Conservation (phyloP, 352 stramenopile genomes). For the Pythium pyrilobum region DNA sequence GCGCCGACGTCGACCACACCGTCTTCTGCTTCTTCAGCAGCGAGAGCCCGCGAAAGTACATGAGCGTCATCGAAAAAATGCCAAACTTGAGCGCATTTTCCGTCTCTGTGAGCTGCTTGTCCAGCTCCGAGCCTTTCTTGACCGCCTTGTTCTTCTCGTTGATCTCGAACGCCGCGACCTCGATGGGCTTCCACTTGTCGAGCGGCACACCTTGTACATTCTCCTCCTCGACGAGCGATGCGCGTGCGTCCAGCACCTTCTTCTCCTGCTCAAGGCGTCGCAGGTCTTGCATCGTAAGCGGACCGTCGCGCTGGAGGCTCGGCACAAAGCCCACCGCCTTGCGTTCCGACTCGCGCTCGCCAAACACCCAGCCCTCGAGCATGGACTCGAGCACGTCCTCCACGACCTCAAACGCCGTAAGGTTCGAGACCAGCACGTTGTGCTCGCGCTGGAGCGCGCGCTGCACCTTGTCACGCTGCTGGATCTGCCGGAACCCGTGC, state of each 20-base stretch:
- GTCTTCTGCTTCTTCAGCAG: conserved; percentile 83
- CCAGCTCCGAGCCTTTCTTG: conserved; percentile 53
- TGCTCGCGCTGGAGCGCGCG: conserved; percentile 83
- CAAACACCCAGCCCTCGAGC: conserved; percentile 96
- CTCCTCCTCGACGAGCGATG: conserved; percentile 29
- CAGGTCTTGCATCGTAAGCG: conserved; percentile 65
- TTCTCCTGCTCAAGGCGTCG: conserved; percentile 50
- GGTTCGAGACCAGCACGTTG: conserved; percentile 76
- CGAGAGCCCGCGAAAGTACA: conserved; percentile 93
- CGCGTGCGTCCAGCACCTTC: conserved; percentile 29
- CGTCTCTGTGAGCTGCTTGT: conserved; percentile 73
- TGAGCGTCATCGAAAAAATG: conserved; percentile 94
- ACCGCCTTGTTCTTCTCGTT: conserved; percentile 56
- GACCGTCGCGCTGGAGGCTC: conserved; percentile 78
- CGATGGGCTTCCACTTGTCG: conserved; percentile 75
- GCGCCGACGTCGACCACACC: conserved; percentile 53
- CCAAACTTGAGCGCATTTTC: conserved; percentile 95
- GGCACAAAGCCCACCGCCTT: conserved; percentile 74
- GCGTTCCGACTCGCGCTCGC: conserved; percentile 83
- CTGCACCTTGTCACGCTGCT: conserved; percentile 77
- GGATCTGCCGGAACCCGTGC: conserved; percentile 87
- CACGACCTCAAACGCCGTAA: conserved; percentile 88
- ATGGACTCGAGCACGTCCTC: conserved; percentile 94
- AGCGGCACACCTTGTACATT: conserved; percentile 42
- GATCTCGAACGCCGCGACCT: conserved; percentile 51